Base-by-base conservation (phyloP, 768 basidiomycete genomes). In the Tylopilus subfusipes region DNA sequence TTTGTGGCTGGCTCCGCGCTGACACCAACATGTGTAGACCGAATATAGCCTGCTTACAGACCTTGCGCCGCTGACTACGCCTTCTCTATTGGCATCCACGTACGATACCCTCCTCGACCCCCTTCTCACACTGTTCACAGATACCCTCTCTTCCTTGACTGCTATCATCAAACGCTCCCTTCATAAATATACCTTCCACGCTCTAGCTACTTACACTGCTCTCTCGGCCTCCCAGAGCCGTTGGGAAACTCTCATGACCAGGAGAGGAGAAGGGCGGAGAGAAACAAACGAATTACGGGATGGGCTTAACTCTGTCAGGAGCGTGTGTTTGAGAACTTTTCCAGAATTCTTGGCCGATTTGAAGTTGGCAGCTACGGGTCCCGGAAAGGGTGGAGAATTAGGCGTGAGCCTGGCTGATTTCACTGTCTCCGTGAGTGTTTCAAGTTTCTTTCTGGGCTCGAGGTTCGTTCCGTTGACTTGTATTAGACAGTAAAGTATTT, bases 311-410 rank as follows among this genome's bases (percentile, higher is more conserved):
- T 72, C 79, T 6, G 72, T 93, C 11, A 75, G 87, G 14, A 82
- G 78, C 1, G 75, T 91, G 1, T 90, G 89, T 63, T 69, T 93
- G 54, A 76, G 91, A 42, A 90, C 87, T 48, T 93, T 93, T 67
- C 90, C 91, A 0, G 90, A 93, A 62, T 87, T 89, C 59, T 67
- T 93, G 43, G 88, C 83, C 18, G 89, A 93, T 65, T 70, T 93
- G 63, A 90, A 90, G 67, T 67, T 85, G 56, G 84, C 83, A 1
- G 80, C 78, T 2, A 64, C 76, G 40, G 73, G 63, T 16, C 56
- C 69, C 21, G 70, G 80, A 5, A 83, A 77, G 57, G 79, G 78
- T 5, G 78, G 80, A 4, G 87, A 88, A 63, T 69, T 83, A 6
- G 81, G 81, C 34, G 83, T 84, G 4, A 82, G 85, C 36, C 67